Evolutionary conservation across 176 grass and related monocot genomes (phyloP).

Genomic region (Avena sativa): DNA sequence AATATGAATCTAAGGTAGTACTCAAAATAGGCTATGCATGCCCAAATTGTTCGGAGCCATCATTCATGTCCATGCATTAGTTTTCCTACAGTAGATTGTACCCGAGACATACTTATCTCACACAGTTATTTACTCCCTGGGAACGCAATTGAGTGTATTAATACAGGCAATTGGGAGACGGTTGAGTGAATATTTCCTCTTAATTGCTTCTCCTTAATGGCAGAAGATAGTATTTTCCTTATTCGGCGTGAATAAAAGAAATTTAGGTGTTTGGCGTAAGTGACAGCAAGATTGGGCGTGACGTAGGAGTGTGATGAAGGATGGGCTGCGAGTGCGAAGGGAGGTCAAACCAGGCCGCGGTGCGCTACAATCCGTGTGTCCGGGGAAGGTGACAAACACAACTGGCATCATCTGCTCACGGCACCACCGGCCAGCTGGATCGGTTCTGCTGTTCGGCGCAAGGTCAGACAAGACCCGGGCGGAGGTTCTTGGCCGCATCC

Average conservation of each 20-base stretch:
- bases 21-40: background rate
- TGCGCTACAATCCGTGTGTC: background rate
- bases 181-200: background rate
- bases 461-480: background rate
- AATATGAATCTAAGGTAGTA: background rate
- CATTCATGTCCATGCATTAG: background rate
- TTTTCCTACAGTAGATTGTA: background rate
- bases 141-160: too few relatives aligned
- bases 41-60: background rate
- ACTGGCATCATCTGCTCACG: background rate
- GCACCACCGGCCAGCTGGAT: background rate
- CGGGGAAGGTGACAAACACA: background rate
- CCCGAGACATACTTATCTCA: background rate
- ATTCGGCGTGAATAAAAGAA: background rate
- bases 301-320: background rate
- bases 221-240: background rate
- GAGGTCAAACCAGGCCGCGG: conserved; percentile 20
- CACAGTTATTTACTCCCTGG: background rate
- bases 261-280: background rate
- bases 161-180: too few relatives aligned
- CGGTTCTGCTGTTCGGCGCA: background rate
- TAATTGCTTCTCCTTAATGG: background rate
- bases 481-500: background rate
- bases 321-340: background rate
- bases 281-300: background rate